Evolutionary conservation across 768 basidiomycete species (phyloP).

Genomic region (Lentinula edodes): DNA sequence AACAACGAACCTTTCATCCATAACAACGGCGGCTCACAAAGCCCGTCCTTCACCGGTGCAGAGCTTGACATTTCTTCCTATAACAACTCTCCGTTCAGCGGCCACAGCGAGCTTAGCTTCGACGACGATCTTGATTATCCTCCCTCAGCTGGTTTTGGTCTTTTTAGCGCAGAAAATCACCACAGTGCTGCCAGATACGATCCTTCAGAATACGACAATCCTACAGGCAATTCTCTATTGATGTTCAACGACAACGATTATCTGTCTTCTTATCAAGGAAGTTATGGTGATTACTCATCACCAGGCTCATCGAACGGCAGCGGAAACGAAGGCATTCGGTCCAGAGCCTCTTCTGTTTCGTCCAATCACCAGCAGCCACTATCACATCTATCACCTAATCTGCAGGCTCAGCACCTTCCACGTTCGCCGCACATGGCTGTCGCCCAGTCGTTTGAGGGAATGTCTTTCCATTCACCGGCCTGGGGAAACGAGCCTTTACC

Average conservation of each 20-base stretch:
- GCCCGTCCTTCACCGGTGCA: conserved; percentile 50
- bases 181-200: conserved; percentile 47
- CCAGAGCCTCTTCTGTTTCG: conserved; percentile 64
- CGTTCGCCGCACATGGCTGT: conserved; percentile 55
- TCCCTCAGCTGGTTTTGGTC: conserved; percentile 24
- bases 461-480: conserved; percentile 61
- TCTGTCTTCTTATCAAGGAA: conserved; percentile 29
- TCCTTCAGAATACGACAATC: conserved; percentile 66
- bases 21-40: conserved; percentile 33
- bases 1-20: not conserved
- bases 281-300: conserved; percentile 24
- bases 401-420: conserved; percentile 20
- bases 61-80: conserved; percentile 32
- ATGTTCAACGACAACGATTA: conserved; percentile 53
- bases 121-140: conserved; percentile 39
- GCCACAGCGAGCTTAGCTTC: conserved; percentile 59
- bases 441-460: conserved; percentile 53
- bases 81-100: conserved; percentile 67
- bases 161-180: conserved; percentile 37
- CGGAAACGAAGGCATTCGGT: conserved; percentile 39
- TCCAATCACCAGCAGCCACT: conserved; percentile 41
- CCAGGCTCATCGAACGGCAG: conserved; percentile 51
- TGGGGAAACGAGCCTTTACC: conserved; percentile 49
- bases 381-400: conserved; percentile 3
- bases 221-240: conserved; percentile 43